Base-by-base conservation (phyloP, 176 grass and related monocot genomes). In the Triticum dicoccoides region DNA sequence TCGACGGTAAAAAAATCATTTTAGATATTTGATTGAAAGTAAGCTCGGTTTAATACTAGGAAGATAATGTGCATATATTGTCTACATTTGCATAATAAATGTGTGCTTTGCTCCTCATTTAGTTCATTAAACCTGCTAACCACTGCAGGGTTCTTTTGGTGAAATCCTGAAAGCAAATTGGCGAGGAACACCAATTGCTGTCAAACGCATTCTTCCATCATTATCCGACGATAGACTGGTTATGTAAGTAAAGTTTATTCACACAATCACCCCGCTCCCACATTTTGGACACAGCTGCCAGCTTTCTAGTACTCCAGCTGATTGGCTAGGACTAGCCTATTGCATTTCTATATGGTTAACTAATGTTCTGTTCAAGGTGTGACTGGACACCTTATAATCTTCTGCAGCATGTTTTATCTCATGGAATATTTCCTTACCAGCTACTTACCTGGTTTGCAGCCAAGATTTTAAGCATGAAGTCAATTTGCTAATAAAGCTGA, bases 381-480 rank as follows among this genome's bases (percentile, higher is more conserved):
- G 27, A 39, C 20, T 70, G 6, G 4, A 62, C 49, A 76, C 35
- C 35, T 61, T 66, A 5, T 83, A 83, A 20, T 3, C 44, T 83
- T 78, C 17, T 67, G 14, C 6, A 0, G 11, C 51, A 84, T 84
- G 41, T 66, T 59, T 14, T 87, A 3, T 68, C 34, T 80, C 41
- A 64, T 74, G 12, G 29, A 77, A 34, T 73, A 41, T 12, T 82
- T 33, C 65, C 61, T 89, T 73, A 83, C 33, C 5, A 51, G 44
- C 51, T 70, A 21, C 78, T 77, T n/a, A 79, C 25, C 41, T 85
- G 42, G 74, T 70, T 72, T 89, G 54, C 97, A 99, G 97, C 77
- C 97, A 97, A 84, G 97, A 99, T 90, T 99, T 99, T 86, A 94
- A 95, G 78, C 97, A 99, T 86, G 97, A 99, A 89, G 97, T 99